Evolutionary conservation across 108 stramenopile genomes (phyloP).

Genomic region (Stephanodiscus minutulus): DNA sequence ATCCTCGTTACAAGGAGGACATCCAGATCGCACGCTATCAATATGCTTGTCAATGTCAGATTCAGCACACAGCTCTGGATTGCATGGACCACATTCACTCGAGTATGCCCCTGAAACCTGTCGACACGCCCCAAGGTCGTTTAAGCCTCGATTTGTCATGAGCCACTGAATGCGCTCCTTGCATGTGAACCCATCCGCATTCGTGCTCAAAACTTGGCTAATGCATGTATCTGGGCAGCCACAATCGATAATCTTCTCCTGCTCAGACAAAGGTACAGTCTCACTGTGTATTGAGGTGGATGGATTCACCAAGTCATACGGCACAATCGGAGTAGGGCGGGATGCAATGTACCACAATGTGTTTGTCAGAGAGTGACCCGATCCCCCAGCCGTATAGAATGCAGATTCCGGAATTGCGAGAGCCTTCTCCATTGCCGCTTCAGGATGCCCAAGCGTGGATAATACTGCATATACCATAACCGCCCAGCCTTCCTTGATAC

Average conservation of each 20-base stretch:
- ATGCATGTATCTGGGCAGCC: constrained; percentile 68
- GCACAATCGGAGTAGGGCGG: constrained; percentile 51
- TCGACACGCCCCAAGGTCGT: constrained; percentile 65
- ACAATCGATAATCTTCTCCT: constrained; percentile 44
- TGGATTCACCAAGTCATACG: constrained; percentile 41
- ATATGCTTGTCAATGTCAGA: background rate
- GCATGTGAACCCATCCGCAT: constrained; percentile 63
- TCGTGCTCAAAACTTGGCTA: constrained; percentile 47
- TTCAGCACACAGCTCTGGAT: constrained; percentile 45
- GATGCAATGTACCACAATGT: constrained; percentile 81
- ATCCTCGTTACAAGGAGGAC: constrained; percentile 57
- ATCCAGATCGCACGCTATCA: constrained; percentile 10
- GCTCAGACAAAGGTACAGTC: constrained; percentile 17
- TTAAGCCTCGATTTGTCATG: constrained; percentile 48
- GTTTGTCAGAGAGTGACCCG: constrained; percentile 75
- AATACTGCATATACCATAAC: constrained; percentile 64
- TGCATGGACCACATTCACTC: constrained; percentile 57
- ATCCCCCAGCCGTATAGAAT: constrained; percentile 68
- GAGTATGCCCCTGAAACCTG: constrained; percentile 62
- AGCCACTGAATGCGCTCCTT: constrained; percentile 69
- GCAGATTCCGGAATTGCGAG: constrained; percentile 50
- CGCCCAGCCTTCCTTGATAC: constrained; percentile 67
- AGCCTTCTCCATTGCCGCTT: constrained; percentile 52
- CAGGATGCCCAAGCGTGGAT: constrained; percentile 69
- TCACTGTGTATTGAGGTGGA: constrained; percentile 31